A percentile compares a stretch with the other conserved stretches of the same genome.
Conservation (phyloP, 345 rosid species). For the Sonneratia alba region DNA sequence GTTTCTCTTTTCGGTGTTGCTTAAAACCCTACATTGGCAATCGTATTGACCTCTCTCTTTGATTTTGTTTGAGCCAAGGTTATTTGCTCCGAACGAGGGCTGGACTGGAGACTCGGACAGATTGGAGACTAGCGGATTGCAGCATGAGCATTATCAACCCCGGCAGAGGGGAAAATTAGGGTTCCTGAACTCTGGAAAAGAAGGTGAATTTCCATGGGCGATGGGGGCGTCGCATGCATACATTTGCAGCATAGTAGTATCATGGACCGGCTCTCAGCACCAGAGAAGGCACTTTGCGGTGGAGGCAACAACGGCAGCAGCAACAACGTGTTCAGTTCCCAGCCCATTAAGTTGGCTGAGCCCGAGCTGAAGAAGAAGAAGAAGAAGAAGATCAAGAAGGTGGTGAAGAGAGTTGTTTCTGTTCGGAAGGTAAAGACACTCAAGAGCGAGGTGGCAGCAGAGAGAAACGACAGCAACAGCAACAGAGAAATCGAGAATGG, state of each 20-base stretch:
- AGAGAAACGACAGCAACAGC: slow-evolving; percentile 15
- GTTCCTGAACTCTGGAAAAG: slow-evolving; percentile 21
- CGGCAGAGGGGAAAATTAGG: slow-evolving; percentile 54
- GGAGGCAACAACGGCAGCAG: slow-evolving; percentile 18
- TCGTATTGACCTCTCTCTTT: slow-evolving; percentile 14
- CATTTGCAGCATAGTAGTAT: slow-evolving; percentile 68
- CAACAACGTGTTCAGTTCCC: slow-evolving; percentile 36
- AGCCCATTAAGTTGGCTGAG: slow-evolving; percentile 31
- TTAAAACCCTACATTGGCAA: slow-evolving; percentile 45
- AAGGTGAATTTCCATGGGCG: slow-evolving; percentile 82
- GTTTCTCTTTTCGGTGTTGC: background rate
- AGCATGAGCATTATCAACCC: slow-evolving; percentile 89
- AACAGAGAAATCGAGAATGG: slow-evolving; percentile 24
- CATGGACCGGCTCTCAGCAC: slow-evolving; percentile 84
- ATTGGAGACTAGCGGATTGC: slow-evolving; percentile 15
- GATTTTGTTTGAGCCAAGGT: slow-evolving; percentile 23
- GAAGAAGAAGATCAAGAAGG: slow-evolving; percentile 22
- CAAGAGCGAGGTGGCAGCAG: slow-evolving; percentile 31
- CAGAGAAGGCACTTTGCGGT: slow-evolving; percentile 48
- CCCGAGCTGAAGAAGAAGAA: slow-evolving; percentile 18
- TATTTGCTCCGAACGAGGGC: slow-evolving; percentile 9
- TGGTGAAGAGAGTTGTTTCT: slow-evolving; percentile 32
- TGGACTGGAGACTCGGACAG: slow-evolving; percentile 6
- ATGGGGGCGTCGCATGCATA: slow-evolving; percentile 99
- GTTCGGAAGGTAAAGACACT: slow-evolving; percentile 30